phyloP scores from a whole-genome alignment of 331 rosid genomes.

The Quercus lobata region DNA sequence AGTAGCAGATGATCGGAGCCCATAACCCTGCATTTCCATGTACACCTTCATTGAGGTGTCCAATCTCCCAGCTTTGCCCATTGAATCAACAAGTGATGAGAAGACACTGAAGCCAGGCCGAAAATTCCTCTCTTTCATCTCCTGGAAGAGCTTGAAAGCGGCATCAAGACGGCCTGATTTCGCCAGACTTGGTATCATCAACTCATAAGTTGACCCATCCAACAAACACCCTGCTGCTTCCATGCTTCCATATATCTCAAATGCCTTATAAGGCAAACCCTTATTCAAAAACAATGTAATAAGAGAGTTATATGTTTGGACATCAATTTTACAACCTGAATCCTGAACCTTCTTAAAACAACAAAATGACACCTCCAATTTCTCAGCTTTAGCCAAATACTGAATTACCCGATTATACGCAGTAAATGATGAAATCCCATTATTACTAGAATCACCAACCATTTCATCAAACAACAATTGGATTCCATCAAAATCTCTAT shows the following conservation, averaged over 20 bases:
- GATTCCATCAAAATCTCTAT: constrained; percentile 73
- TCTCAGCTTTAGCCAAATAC: constrained; percentile 84
- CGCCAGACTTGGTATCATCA: constrained; percentile 90
- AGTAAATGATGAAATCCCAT: constrained; percentile 35
- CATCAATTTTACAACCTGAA: constrained; percentile 57
- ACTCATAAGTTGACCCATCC: constrained; percentile 78
- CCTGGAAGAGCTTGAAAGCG: constrained; percentile 79
- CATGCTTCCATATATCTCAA: constrained; percentile 93
- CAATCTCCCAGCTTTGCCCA: constrained; percentile 94
- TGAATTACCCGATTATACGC: constrained; percentile 73
- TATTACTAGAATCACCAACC: constrained; percentile 60
- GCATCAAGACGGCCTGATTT: constrained; percentile 95
- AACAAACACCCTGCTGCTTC: constrained; percentile 51
- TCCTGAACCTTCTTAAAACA: constrained; percentile 84
- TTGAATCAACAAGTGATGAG: constrained; percentile 81
- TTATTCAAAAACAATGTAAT: constrained; percentile 74
- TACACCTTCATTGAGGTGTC: constrained; percentile 79
- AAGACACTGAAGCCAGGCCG: constrained; percentile 59
- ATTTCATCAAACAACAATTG: constrained; percentile 80
- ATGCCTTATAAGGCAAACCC: constrained; percentile 90
- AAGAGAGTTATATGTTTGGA: constrained; percentile 71
- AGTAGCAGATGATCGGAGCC: constrained; percentile 70
- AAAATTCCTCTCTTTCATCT: constrained; percentile 67
- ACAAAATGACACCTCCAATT: constrained; percentile 79
- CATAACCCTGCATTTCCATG: constrained; percentile 84